Evolutionary conservation across 2,329 filamentous ascomycete genomes (phyloP).

Genomic region (Tolypocladium endophyticum): DNA sequence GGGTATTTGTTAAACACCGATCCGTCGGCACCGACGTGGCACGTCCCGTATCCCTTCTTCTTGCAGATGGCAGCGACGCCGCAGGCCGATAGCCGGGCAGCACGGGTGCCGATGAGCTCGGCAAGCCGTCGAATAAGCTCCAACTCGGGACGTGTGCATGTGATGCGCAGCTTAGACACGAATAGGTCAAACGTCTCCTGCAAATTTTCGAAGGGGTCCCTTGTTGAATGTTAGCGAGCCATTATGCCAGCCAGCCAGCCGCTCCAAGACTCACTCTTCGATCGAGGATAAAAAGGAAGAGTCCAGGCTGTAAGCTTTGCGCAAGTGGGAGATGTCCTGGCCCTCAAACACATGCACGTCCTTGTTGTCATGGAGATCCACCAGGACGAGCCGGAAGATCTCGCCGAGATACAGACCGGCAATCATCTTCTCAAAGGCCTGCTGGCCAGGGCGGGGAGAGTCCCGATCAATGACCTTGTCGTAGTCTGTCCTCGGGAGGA

Average conservation of each 20-base stretch:
- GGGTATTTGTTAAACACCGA: slow-evolving; percentile 99
- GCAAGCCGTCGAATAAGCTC: slow-evolving; percentile 82
- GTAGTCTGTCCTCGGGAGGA: slow-evolving; percentile 77
- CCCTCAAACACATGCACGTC: slow-evolving; percentile 67
- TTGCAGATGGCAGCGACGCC: slow-evolving; percentile 93
- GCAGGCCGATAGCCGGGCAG: slow-evolving; percentile 84
- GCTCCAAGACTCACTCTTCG: slow-evolving; percentile 55
- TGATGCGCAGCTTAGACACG: slow-evolving; percentile 61
- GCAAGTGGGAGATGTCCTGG: slow-evolving; percentile 71
- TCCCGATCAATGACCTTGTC: slow-evolving; percentile 83
- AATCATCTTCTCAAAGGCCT: slow-evolving; percentile 97
- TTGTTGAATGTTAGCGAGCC: slow-evolving; percentile 20
- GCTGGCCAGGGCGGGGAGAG: slow-evolving; percentile 85
- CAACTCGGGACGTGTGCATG: slow-evolving; percentile 64
- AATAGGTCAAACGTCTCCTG: slow-evolving; percentile 81
- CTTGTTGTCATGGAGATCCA: slow-evolving; percentile 75
- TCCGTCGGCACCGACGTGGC: slow-evolving; percentile 93
- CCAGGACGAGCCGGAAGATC: slow-evolving; percentile 78
- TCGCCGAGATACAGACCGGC: slow-evolving; percentile 90
- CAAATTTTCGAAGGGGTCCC: slow-evolving; percentile 91
- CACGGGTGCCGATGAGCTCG: slow-evolving; percentile 89
- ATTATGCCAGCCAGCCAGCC: not conserved
- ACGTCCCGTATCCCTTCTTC: slow-evolving; percentile 82
- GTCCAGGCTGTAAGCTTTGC: slow-evolving; percentile 82
- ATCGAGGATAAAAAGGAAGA: slow-evolving; percentile 88